Base-by-base conservation (phyloP, 2,329 filamentous ascomycete species). In the Trichoderma hamatum region DNA sequence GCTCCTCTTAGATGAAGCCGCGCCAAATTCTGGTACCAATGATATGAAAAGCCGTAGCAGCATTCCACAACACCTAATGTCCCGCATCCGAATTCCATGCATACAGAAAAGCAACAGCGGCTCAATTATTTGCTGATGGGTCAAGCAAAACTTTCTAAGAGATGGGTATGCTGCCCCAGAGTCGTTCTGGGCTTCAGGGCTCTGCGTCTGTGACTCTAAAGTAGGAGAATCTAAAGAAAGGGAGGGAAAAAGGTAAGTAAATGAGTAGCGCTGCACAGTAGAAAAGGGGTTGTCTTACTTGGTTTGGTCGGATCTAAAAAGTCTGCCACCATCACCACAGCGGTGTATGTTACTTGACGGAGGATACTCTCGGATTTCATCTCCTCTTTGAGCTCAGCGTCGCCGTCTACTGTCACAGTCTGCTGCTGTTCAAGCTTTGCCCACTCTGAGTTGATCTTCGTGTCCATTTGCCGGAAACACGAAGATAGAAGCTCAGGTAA, bases 331-430 rank as follows among this genome's bases (percentile, higher is more conserved):
- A 98, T 93, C 74, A 96, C 90, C 34, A 97, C 93, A 1, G 94
- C 93, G 3, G 93, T 93, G 79, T 96, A 96, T 0, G 95, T 97
- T 61, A 98, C 86, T 78, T 97, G 94, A 24, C 96, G 89, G 56
- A 99, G 83, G 34, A 99, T 96, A 76, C 95, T 98, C 79, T 99
- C 96, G 7, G 93, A 90, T 80, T 97, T 97, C 96, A 99, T 99
- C 81, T 99, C 96, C 73, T 97, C 94, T 1, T 92, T 92, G 65
- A 99, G 82, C 70, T 76, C 80, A n/a, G 92, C 92, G 67, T 94
- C 93, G 24, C 90, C 90, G 3, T 90, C 90, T 1, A 90, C 86
- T 52, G 87, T 86, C 14, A 89, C 82, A 24, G 82, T 83, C 73
- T 91, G 86, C 71, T 88, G 82, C 71, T 86, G 82, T 76, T 90